Conservation (phyloP, 768 basidiomycete species). For the Collybiopsis luxurians region DNA sequence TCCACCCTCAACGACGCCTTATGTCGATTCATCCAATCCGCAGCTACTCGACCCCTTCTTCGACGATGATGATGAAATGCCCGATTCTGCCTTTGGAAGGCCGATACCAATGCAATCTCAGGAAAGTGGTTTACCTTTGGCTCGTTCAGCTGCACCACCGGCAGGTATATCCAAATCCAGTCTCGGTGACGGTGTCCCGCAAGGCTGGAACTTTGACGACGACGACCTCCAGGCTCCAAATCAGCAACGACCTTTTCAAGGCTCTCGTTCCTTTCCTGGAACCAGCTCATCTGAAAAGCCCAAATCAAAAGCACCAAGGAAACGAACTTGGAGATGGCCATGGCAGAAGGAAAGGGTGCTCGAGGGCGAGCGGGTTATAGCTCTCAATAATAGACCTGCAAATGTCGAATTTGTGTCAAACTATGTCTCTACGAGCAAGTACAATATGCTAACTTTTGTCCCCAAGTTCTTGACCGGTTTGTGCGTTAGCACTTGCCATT, state of each 20-base stretch:
- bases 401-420: slow-evolving; percentile 75
- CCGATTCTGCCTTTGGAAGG: slow-evolving; percentile 66
- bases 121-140: slow-evolving; percentile 57
- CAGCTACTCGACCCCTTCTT: slow-evolving; percentile 83
- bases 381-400: slow-evolving; percentile 72
- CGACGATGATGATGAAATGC: slow-evolving; percentile 73
- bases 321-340: slow-evolving; percentile 70
- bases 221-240: slow-evolving; percentile 45
- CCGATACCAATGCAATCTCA: slow-evolving; percentile 48
- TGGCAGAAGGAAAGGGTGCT: slow-evolving; percentile 71
- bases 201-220: slow-evolving; percentile 76
- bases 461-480: slow-evolving; percentile 92
- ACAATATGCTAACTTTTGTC: slow-evolving; percentile 81
- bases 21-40: slow-evolving; percentile 35
- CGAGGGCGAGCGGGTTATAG: slow-evolving; percentile 74
- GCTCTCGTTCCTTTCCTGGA: slow-evolving; percentile 38
- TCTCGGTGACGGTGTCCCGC: slow-evolving; percentile 47
- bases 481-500: slow-evolving; percentile 19
- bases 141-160: slow-evolving; percentile 56
- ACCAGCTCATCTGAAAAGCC: slow-evolving; percentile 16
- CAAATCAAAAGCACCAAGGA: slow-evolving; percentile 15
- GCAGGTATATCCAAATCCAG: slow-evolving; percentile 53
- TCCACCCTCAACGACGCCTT: slow-evolving; percentile 48
- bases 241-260: slow-evolving; percentile 36
- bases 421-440: slow-evolving; percentile 92